phyloP scores from a whole-genome alignment of 1,284 basidiomycete genomes.

The Bondarzewia mesenterica region DNA sequence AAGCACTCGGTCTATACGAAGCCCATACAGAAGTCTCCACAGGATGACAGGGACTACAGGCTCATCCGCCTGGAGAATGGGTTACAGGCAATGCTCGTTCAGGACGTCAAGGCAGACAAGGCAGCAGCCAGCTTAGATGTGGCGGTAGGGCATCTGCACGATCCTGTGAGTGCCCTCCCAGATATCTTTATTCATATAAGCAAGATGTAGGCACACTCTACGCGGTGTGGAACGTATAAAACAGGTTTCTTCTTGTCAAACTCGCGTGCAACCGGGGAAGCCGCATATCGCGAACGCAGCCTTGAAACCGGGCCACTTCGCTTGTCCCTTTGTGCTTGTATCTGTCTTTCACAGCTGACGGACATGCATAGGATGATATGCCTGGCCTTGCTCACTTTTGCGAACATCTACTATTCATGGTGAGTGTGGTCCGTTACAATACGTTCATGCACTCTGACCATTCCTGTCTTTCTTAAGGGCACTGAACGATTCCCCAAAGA shows the following conservation, averaged over 20 bases:
- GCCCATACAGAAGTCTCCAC: conserved; percentile 66
- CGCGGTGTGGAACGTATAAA: not conserved
- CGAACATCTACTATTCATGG: conserved; percentile 96
- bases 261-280: not conserved
- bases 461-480: conserved; percentile 46
- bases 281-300: not conserved
- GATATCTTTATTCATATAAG: not conserved
- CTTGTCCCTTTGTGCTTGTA: too few relatives aligned
- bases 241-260: not conserved
- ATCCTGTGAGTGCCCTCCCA: conserved; percentile 61
- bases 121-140: conserved; percentile 94
- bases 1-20: conserved; percentile 52
- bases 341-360: too few relatives aligned
- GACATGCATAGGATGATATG: conserved; percentile 74
- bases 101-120: conserved; percentile 88
- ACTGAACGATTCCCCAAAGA: conserved; percentile 81
- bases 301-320: too few relatives aligned
- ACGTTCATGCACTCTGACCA: conserved; percentile 4
- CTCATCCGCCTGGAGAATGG: conserved; percentile 85
- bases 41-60: conserved; percentile 75
- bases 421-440: conserved; percentile 24
- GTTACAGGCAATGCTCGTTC: conserved; percentile 79
- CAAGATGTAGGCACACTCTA: not conserved
- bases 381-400: conserved; percentile 89
- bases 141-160: conserved; percentile 88